phyloP scores from a whole-genome alignment of 371 early-diverging fungal genomes.

The Nosema granulosis region DNA sequence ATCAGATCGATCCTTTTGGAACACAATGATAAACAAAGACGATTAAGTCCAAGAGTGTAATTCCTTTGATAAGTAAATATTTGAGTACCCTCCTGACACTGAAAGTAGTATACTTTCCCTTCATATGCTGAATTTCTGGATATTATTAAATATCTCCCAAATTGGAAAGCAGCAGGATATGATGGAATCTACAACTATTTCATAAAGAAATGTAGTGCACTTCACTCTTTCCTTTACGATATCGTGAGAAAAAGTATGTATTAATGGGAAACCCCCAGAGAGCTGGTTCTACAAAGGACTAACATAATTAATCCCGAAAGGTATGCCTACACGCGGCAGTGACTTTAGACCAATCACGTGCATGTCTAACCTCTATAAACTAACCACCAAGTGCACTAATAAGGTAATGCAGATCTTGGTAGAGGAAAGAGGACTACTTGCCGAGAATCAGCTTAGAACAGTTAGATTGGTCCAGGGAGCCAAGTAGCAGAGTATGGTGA shows the following conservation, averaged over 20 bases:
- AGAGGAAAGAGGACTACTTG: slow-evolving; percentile 4
- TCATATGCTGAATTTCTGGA: background rate
- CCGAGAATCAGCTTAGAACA: slow-evolving; percentile 38
- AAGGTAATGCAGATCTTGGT: slow-evolving; percentile 4
- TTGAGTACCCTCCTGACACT: background rate
- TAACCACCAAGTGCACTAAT: slow-evolving; percentile 11
- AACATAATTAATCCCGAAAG: slow-evolving; percentile 36
- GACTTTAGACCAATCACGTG: slow-evolving; percentile 39
- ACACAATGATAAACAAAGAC: too few species aligned
- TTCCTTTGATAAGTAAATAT: background rate
- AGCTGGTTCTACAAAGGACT: slow-evolving; percentile 38
- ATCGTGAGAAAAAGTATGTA: too few species aligned
- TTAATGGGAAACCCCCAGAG: too few species aligned
- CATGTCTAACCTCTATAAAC: slow-evolving; percentile 16
- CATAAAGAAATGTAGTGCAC: background rate
- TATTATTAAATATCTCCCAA: slow-evolving; percentile 1
- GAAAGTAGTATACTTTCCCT: background rate
- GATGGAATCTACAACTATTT: slow-evolving; percentile 2
- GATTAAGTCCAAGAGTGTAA: background rate
- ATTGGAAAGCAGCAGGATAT: slow-evolving; percentile 1
- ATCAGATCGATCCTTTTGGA: too few species aligned
- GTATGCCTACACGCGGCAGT: slow-evolving; percentile 1
- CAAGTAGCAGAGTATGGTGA: slow-evolving; percentile 24
- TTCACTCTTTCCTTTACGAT: background rate
- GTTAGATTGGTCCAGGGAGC: slow-evolving; percentile 29